Evolutionary conservation across 306 rosid species (phyloP).

Genomic region (Styphnolobium japonicum): DNA sequence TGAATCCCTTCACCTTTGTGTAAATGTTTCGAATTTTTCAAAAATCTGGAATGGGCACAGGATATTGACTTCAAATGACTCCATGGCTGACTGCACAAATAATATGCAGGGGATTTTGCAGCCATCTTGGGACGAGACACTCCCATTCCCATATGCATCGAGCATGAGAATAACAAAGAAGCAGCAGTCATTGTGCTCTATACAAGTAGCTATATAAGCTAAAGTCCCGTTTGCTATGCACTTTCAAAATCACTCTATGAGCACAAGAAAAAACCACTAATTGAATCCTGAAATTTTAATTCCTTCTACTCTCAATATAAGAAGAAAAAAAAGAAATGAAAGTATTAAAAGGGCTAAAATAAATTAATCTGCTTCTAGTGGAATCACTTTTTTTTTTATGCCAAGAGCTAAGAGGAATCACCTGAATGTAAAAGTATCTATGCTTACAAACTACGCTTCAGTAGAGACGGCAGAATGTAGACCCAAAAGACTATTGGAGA

Average conservation of each 20-base stretch:
- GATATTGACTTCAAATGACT: constrained; percentile 4
- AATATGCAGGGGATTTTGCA: constrained; percentile 23
- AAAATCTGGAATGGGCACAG: constrained; percentile 18
- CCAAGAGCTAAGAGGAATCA: constrained; percentile 8
- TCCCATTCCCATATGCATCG: constrained; percentile 46
- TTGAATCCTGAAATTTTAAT: not conserved
- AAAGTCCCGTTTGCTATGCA: not conserved
- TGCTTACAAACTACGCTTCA: constrained; percentile 18
- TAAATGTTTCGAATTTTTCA: constrained; percentile 17
- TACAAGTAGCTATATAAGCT: not conserved
- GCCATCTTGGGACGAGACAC: constrained; percentile 25
- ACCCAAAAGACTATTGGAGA: not conserved
- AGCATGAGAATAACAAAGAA: constrained; percentile 46
- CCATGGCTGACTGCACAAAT: constrained; percentile 19
- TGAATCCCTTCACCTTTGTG: constrained; percentile 17
- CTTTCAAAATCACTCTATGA: not conserved
- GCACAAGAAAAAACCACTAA: not conserved
- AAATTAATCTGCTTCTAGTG: not conserved
- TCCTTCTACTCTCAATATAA: not conserved
- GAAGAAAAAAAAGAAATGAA: not conserved
- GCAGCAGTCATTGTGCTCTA: constrained; percentile 54
- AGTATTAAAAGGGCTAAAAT: not conserved
- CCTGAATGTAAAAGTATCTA: not conserved
- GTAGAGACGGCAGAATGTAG: not conserved
- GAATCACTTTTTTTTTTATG: not conserved